These are phyloP conservation scores for Microbotryum lychnidis-dioicae DNA, from an alignment of 1,284 basidiomycete genomes.

Conservation along the genomic window DNA sequence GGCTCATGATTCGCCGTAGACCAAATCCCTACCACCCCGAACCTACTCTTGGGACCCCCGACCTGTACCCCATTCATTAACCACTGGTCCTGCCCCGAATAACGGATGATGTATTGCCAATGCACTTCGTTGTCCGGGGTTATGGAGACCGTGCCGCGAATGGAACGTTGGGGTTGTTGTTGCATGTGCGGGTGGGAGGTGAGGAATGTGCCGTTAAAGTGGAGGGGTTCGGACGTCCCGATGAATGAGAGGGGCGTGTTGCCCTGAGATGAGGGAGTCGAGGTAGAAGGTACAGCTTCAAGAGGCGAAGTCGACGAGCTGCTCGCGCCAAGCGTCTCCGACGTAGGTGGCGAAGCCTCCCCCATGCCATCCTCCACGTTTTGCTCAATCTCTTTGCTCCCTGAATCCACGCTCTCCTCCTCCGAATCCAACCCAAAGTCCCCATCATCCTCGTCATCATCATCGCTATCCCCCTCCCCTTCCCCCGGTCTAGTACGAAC, in stretches of 20 bases:
- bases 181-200: not conserved
- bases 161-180: conserved; percentile 1
- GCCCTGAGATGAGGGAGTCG: not conserved
- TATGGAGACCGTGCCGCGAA: conserved; percentile 16
- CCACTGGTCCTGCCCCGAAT: conserved; percentile 24
- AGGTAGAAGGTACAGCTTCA: not conserved
- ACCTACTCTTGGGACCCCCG: not conserved
- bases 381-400: not conserved
- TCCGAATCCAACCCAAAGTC: not conserved
- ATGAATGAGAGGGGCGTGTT: conserved; percentile 6
- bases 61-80: conserved; percentile 19
- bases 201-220: conserved; percentile 14
- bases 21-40: conserved; percentile 20
- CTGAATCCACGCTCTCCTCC: not conserved
- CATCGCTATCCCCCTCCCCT: not conserved
- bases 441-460: not conserved
- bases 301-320: not conserved
- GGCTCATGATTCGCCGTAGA: conserved; percentile 11
- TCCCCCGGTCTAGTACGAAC: not conserved
- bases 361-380: not conserved
- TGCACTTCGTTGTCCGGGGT: conserved; percentile 4
- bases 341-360: not conserved
- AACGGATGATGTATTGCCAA: conserved; percentile 17
- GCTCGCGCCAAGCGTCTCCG: not conserved
- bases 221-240: conserved; percentile 12